phyloP scores from a whole-genome alignment of 2,329 filamentous ascomycete genomes.

The Lithohypha guttulata region DNA sequence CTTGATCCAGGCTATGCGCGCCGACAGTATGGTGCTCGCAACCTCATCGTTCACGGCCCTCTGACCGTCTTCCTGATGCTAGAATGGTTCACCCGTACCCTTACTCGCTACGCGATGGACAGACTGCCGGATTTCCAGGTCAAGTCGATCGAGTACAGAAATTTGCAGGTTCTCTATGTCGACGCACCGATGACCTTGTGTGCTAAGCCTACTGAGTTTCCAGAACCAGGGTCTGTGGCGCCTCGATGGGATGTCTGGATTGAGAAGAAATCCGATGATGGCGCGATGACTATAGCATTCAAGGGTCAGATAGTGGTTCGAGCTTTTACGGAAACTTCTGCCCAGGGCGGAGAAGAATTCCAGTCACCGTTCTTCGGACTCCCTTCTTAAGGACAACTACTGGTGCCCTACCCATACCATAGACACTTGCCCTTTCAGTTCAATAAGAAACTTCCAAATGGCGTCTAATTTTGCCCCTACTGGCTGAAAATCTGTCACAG shows the following conservation, averaged over 20 bases:
- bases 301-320: conserved; percentile 8
- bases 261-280: conserved; percentile 13
- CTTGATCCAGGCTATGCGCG: conserved; percentile 62
- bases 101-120: conserved; percentile 20
- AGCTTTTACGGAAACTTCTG: too few species aligned
- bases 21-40: conserved; percentile 60
- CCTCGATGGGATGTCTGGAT: conserved; percentile 46
- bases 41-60: conserved; percentile 77
- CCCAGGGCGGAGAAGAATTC: too few species aligned
- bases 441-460: too few species aligned
- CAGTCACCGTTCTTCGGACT: too few species aligned
- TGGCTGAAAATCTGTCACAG: too few species aligned
- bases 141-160: conserved; percentile 57
- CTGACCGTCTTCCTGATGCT: conserved; percentile 69
- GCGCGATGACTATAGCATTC: conserved; percentile 13
- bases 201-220: conserved; percentile 38
- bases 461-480: too few species aligned
- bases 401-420: too few species aligned
- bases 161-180: conserved; percentile 70
- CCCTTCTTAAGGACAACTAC: too few species aligned
- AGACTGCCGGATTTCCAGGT: not conserved
- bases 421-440: too few species aligned
- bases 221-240: conserved; percentile 55
- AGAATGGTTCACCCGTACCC: conserved; percentile 43
- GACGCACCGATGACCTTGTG: conserved; percentile 61